phyloP scores from a whole-genome alignment of 176 grass and related monocot genomes.

The Thinopyrum elongatum region DNA sequence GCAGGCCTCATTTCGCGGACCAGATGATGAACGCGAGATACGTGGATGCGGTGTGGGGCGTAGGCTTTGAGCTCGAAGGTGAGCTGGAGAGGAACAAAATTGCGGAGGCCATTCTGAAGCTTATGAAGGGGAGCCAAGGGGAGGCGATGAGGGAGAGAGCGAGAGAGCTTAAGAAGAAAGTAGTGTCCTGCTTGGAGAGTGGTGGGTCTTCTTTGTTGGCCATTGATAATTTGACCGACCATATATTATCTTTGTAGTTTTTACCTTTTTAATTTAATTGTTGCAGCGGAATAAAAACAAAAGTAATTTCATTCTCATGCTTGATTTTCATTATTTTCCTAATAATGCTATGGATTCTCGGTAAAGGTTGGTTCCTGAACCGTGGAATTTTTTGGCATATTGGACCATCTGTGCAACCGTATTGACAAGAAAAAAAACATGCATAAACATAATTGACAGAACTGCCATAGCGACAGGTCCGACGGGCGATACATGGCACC shows the following conservation, averaged over 20 bases:
- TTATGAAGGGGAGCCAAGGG: constrained; percentile 6
- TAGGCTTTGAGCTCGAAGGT: constrained; percentile 7
- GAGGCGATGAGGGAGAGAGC: constrained; percentile 1
- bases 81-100: constrained; percentile 12
- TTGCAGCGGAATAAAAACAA: no score
- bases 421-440: no score
- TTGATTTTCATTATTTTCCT: no score
- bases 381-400: no score
- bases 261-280: neutral
- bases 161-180: neutral
- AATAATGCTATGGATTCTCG: neutral
- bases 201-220: neutral
- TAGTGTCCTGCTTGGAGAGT: neutral
- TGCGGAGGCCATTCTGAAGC: neutral
- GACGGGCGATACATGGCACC: no score
- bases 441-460: no score
- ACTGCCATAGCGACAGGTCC: no score
- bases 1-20: constrained; percentile 34
- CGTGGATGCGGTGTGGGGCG: constrained; percentile 1
- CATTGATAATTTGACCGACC: constrained; percentile 1
- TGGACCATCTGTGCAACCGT: no score
- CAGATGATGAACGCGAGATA: constrained; percentile 44
- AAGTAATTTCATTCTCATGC: no score
- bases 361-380: neutral
- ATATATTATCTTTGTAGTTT: neutral